These are phyloP conservation scores for Parathielavia hyrcaniae DNA, from an alignment of 495 filamentous ascomycete genomes.

Conservation along the genomic window DNA sequence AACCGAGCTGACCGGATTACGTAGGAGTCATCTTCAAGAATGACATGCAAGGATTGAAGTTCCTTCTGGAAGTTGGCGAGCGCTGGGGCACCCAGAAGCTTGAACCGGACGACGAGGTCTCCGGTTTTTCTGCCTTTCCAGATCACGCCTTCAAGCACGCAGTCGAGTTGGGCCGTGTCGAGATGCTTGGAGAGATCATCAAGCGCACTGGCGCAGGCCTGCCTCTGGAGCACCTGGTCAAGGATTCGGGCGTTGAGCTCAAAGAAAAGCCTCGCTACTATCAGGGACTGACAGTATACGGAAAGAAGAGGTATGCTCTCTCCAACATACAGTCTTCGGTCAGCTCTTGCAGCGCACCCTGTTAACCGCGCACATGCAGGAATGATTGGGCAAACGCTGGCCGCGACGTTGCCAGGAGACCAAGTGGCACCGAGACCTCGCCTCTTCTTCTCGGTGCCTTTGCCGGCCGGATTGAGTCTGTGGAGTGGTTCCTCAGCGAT, in stretches of 20 bases:
- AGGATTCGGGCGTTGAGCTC: constrained; percentile 51
- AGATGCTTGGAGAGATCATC: constrained; percentile 40
- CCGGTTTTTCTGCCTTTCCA: constrained; percentile 34
- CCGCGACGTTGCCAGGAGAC: constrained; percentile 31
- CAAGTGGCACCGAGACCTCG: constrained; percentile 32
- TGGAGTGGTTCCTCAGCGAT: constrained; percentile 66
- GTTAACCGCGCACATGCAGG: constrained; percentile 17
- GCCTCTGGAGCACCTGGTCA: constrained; percentile 56
- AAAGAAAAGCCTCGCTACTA: constrained; percentile 60
- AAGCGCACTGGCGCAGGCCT: constrained; percentile 38
- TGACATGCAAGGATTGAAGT: constrained; percentile 31
- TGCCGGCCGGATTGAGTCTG: constrained; percentile 50
- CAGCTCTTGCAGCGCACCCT: too few species aligned
- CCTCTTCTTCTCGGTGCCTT: constrained; percentile 56
- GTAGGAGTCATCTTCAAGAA: constrained; percentile 34
- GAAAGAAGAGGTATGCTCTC: constrained; percentile 55
- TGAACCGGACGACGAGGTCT: constrained; percentile 25
- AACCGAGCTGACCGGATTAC: constrained; percentile 17
- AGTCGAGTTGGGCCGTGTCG: constrained; percentile 31
- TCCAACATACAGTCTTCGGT: not conserved
- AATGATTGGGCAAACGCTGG: constrained; percentile 54
- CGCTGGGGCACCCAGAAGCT: constrained; percentile 25
- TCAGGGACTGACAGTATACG: constrained; percentile 64
- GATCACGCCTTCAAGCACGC: constrained; percentile 29
- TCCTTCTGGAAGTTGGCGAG: constrained; percentile 35